Evolutionary conservation across 148 eudicot genomes (phyloP).

Genomic region (Beta vulgaris): DNA sequence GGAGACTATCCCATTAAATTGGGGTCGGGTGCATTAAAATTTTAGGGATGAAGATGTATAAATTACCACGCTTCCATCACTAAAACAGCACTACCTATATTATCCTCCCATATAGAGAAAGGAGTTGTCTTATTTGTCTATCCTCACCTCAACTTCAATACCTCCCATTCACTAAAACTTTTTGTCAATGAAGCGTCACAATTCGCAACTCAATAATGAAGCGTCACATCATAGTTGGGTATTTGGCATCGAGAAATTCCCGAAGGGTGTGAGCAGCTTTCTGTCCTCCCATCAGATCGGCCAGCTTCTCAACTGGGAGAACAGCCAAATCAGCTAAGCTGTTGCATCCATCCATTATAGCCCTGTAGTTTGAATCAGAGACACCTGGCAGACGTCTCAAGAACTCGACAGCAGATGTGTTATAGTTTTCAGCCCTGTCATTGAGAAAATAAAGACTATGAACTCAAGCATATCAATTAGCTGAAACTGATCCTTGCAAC

Average conservation of each 20-base stretch:
- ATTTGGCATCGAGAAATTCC: conserved; percentile 98
- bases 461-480: neutral
- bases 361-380: conserved; percentile 87
- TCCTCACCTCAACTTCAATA: too few species aligned
- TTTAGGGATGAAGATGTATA: too few species aligned
- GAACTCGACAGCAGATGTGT: conserved; percentile 92
- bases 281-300: conserved; percentile 90
- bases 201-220: neutral
- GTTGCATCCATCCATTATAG: conserved; percentile 77
- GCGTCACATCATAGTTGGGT: conserved; percentile 69
- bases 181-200: too few species aligned
- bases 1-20: too few species aligned
- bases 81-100: too few species aligned
- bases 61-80: too few species aligned
- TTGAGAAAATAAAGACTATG: neutral
- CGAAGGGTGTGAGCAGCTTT: conserved; percentile 82
- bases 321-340: conserved; percentile 82
- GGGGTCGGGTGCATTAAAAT: too few species aligned
- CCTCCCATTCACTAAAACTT: too few species aligned
- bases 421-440: conserved; percentile 91
- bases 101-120: too few species aligned
- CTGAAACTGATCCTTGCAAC: neutral
- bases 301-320: conserved; percentile 75
- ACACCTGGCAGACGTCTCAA: conserved; percentile 95
- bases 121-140: too few species aligned